Base-by-base conservation (phyloP, 495 filamentous ascomycete species). In the Saxophila tyrrhenica region DNA sequence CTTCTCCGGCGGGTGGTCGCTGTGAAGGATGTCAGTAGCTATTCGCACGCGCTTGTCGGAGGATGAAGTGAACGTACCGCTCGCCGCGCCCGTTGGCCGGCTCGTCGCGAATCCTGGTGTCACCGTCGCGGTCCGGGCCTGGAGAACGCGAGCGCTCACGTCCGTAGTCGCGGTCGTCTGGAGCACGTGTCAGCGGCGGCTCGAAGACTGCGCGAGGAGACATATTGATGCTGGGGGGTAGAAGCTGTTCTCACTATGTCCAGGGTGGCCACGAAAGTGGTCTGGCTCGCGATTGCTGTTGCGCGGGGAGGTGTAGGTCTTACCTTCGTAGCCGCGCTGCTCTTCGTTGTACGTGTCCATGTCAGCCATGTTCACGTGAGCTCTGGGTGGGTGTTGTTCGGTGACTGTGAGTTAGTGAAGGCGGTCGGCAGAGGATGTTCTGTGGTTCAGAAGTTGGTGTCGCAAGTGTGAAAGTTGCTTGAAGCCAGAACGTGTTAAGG, bases 91-190 rank as follows among this genome's bases (percentile, higher is more conserved):
- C 81, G 58, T 82, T 86, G 52, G 77, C 75, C 58, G 81, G 81
- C 56, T 68, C 69, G 50, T 68, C 69, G 54, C 69, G 69, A 39
- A 62, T 59, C 23, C 69, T 57, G 20, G 48, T 35, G 51, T 64
- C 67, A 47, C 77, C 80, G 59, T 81, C 74, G 45, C 80, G 58
- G 47, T 61, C 58, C 54, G 81, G 80, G 66, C 87, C 87, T 65
- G 92, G 92, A 65, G 94, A 97, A 56, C 90, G 89, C 74, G 89
- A 95, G 67, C 92, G 87, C 29, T 35, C 82, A 67, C 84, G 86
- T 25, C 62, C 62, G 57, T 71, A 69, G 54, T 67, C 66, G 44
- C 51, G 55, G 47, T 55, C 54, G 59, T 62, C 55, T 62, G 52
- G 39, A 29, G 25, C 22, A 13, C 15, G 1, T 25, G 44, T 60